phyloP scores from a whole-genome alignment of 2,329 filamentous ascomycete genomes.

The Colletotrichum magnum region DNA sequence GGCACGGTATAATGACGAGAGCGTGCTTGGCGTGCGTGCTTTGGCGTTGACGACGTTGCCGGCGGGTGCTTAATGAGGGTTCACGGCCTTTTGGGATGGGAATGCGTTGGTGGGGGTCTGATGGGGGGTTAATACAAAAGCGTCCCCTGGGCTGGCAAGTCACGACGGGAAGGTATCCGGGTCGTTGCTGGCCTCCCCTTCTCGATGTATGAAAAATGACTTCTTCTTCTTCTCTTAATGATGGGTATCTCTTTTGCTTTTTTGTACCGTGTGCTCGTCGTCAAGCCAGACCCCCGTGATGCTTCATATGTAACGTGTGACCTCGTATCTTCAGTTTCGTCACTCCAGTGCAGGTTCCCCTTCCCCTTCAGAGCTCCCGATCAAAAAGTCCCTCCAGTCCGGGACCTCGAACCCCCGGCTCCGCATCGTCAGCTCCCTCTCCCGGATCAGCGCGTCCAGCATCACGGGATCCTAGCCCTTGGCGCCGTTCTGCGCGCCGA shows the following conservation, averaged over 20 bases:
- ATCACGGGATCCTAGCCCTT: constrained; percentile 38
- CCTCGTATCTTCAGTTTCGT: no score
- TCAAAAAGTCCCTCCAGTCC: not conserved
- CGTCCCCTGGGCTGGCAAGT: constrained; percentile 24
- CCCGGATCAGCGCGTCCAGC: not conserved
- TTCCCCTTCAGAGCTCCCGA: not conserved
- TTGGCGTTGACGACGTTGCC: not conserved
- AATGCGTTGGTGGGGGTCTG: not conserved
- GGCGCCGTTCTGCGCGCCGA: constrained; percentile 51
- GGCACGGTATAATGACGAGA: constrained; percentile 68
- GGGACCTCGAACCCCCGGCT: not conserved
- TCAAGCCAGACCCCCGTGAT: not conserved
- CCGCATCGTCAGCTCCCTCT: not conserved
- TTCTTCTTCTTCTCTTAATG: constrained; percentile 21
- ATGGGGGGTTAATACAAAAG: constrained; percentile 23
- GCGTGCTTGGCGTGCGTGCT: not conserved
- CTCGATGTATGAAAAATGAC: constrained; percentile 36
- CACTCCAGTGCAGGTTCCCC: no score
- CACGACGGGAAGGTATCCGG: not conserved
- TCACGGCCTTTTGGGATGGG: not conserved
- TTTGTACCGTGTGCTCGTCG: not conserved
- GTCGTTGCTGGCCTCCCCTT: constrained; percentile 7
- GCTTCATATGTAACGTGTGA: not conserved
- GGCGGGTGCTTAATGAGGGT: not conserved
- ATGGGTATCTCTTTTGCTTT: constrained; percentile 34